Evolutionary conservation across 2,329 filamentous ascomycete genomes (phyloP).

Genomic region (Fusarium lyarnte): DNA sequence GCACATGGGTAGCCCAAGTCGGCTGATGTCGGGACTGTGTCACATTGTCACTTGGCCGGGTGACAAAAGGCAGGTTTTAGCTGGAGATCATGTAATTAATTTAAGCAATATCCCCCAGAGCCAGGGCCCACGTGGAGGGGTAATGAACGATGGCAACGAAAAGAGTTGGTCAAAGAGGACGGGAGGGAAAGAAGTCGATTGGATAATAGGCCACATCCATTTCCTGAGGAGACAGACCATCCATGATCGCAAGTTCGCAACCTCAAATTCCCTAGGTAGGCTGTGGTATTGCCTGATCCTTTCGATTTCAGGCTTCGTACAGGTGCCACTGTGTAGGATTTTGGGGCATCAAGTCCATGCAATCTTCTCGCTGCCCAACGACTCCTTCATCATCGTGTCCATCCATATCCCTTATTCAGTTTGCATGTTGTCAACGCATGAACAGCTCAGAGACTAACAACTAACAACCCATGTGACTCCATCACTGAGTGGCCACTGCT

Average conservation of each 20-base stretch:
- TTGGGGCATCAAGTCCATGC: background rate
- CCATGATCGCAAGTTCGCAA: background rate
- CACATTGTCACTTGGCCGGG: conserved; percentile 21
- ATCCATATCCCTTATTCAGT: conserved; percentile 5
- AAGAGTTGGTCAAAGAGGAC: background rate
- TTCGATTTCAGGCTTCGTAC: background rate
- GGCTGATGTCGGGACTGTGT: conserved; percentile 46
- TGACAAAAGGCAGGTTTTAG: conserved; percentile 2
- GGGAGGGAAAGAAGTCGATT: background rate
- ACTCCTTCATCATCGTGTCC: background rate
- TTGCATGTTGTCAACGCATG: conserved; percentile 32
- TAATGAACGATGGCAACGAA: conserved; percentile 2
- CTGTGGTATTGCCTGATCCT: background rate
- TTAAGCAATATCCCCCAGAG: conserved; percentile 8
- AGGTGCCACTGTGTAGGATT: background rate
- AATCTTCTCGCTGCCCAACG: conserved; percentile 7
- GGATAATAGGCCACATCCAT: background rate
- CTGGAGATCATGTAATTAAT: conserved; percentile 21
- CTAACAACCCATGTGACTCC: conserved; percentile 31
- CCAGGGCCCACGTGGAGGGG: conserved; percentile 38
- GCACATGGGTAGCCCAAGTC: conserved; percentile 30
- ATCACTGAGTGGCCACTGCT: conserved; percentile 1
- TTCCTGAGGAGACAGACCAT: conserved; percentile 1
- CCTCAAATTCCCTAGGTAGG: background rate
- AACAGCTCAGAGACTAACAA: conserved; percentile 33